phyloP scores from a whole-genome alignment of 257 asterid genomes.

The Solanum microdontum region DNA sequence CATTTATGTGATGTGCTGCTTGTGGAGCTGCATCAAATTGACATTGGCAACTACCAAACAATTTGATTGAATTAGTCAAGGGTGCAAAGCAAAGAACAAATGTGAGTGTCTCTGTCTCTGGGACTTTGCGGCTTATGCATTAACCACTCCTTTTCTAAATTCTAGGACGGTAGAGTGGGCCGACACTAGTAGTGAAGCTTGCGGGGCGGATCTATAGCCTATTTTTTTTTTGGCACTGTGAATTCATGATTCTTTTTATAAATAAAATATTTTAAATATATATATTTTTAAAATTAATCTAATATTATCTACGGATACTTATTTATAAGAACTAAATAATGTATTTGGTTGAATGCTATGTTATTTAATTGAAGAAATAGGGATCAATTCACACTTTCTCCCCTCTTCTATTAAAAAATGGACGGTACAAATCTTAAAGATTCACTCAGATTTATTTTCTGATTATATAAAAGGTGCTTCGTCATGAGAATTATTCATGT shows the following conservation, averaged over 20 bases:
- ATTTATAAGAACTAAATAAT: no score
- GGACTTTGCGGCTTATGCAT: background rate
- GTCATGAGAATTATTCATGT: no score
- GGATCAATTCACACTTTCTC: background rate
- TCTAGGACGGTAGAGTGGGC: background rate
- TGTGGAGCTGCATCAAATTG: background rate
- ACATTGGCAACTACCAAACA: background rate
- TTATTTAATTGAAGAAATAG: no score
- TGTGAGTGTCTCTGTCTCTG: background rate
- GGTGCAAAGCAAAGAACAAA: background rate
- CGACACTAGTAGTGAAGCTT: background rate
- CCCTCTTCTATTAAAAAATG: background rate
- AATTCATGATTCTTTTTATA: background rate
- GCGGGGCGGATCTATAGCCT: background rate
- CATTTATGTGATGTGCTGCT: background rate
- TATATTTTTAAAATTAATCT: background rate
- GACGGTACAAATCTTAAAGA: background rate
- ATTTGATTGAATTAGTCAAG: background rate
- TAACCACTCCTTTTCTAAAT: background rate
- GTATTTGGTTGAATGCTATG: background rate
- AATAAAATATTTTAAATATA: background rate
- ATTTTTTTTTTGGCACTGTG: background rate
- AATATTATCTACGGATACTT: no score
- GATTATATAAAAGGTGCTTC: no score
- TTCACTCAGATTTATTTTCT: no score